These are phyloP conservation scores for Cutaneotrichosporon sp. DNA, from an alignment of 1,284 basidiomycete genomes.

Conservation along the genomic window DNA sequence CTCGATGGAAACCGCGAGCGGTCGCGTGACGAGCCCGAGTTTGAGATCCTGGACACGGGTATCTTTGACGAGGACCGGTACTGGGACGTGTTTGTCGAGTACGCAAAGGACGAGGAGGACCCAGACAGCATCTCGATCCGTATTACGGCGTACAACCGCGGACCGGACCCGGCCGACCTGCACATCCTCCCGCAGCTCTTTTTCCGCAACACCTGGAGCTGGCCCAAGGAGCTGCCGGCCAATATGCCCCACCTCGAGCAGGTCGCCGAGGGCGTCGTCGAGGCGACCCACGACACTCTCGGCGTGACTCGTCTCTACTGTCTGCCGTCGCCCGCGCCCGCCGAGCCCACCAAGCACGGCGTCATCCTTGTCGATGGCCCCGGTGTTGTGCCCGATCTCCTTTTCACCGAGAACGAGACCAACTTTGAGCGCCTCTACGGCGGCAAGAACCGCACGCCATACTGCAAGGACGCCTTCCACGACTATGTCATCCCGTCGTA, in stretches of 20 bases:
- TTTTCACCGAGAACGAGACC: slow-evolving; percentile 96
- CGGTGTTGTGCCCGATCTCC: slow-evolving; percentile 68
- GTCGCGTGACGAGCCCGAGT: slow-evolving; percentile 80
- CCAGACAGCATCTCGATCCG: slow-evolving; percentile 84
- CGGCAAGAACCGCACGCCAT: slow-evolving; percentile 72
- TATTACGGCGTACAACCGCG: slow-evolving; percentile 93
- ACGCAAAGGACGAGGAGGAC: slow-evolving; percentile 92
- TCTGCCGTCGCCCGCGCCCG: slow-evolving; percentile 84
- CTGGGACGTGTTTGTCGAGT: slow-evolving; percentile 83
- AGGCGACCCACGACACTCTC: slow-evolving; percentile 66
- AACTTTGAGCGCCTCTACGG: slow-evolving; percentile 89
- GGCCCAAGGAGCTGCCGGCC: slow-evolving; percentile 73
- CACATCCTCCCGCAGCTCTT: slow-evolving; percentile 93
- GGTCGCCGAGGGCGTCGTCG: slow-evolving; percentile 58
- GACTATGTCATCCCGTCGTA: slow-evolving; percentile 88
- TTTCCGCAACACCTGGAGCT: slow-evolving; percentile 98
- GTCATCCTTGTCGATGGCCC: slow-evolving; percentile 59
- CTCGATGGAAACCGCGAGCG: slow-evolving; percentile 77
- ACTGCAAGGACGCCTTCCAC: slow-evolving; percentile 97
- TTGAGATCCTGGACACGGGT: slow-evolving; percentile 88
- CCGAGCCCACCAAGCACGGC: slow-evolving; percentile 59
- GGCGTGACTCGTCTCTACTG: slow-evolving; percentile 79
- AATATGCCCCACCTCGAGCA: slow-evolving; percentile 62
- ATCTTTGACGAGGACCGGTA: slow-evolving; percentile 88
- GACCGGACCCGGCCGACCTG: slow-evolving; percentile 89